phyloP scores from a whole-genome alignment of 345 rosid genomes.

The Corymbia maculata region DNA sequence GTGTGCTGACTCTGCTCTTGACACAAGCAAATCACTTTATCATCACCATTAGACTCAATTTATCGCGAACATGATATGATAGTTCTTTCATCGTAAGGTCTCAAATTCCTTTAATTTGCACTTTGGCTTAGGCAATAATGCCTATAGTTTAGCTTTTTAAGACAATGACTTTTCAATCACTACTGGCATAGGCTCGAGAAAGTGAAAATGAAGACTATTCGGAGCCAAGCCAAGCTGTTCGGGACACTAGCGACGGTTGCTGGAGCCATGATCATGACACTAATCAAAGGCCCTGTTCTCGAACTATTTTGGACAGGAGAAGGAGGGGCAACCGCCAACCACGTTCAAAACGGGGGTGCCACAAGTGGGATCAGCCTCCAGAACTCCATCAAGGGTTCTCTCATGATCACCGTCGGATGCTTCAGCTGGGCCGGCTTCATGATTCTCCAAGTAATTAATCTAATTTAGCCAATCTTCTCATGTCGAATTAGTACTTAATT shows the following conservation, averaged over 20 bases:
- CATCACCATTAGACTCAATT: background rate
- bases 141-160: background rate
- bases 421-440: constrained; percentile 77
- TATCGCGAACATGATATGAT: background rate
- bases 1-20: background rate
- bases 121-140: no score
- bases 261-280: constrained; percentile 92
- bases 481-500: background rate
- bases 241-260: constrained; percentile 78
- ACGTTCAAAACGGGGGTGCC: constrained; percentile 13
- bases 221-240: constrained; percentile 51
- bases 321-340: background rate
- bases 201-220: constrained; percentile 38
- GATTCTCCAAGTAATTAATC: constrained; percentile 36
- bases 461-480: background rate
- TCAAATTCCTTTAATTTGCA: background rate
- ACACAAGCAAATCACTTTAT: background rate
- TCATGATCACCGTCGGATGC: constrained; percentile 56
- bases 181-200: constrained; percentile 46
- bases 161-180: background rate
- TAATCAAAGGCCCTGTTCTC: constrained; percentile 53
- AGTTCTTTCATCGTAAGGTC: background rate
- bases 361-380: constrained; percentile 30
- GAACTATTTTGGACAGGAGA: constrained; percentile 49
- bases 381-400: constrained; percentile 55